Conservation (phyloP, 2,329 filamentous ascomycete species). For the Scedosporium dehoogii region DNA sequence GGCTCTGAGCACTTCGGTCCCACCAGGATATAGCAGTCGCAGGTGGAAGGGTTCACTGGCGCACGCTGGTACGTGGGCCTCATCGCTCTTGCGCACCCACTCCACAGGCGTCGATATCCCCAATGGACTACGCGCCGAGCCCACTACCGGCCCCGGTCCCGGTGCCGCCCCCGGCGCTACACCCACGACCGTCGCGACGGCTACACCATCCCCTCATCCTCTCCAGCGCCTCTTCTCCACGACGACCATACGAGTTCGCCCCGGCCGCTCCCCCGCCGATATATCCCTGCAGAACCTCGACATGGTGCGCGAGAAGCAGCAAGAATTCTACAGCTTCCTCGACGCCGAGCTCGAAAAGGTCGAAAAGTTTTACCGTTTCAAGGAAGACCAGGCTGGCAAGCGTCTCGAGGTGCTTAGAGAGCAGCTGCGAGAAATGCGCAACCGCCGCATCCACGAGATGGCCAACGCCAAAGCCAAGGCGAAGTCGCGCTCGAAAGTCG, state of each 20-base stretch:
- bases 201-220: conserved; percentile 16
- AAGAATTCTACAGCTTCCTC: conserved; percentile 81
- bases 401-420: conserved; percentile 63
- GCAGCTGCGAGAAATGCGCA: conserved; percentile 88
- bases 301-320: conserved; percentile 61
- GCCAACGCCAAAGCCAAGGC: conserved; percentile 29
- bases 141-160: neutral
- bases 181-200: neutral
- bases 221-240: conserved; percentile 26
- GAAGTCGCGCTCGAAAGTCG: conserved; percentile 10
- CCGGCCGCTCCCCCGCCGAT: conserved; percentile 27
- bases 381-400: conserved; percentile 74
- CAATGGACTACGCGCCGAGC: neutral
- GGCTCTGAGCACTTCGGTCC: neutral
- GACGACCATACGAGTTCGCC: conserved; percentile 15
- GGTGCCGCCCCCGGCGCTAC: neutral
- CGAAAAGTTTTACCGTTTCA: conserved; percentile 76
- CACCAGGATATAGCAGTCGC: neutral
- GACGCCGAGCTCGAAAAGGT: conserved; percentile 84
- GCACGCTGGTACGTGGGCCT: neutral
- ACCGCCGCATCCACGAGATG: conserved; percentile 67
- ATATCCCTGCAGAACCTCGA: conserved; percentile 36
- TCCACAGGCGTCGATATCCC: neutral
- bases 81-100: neutral
- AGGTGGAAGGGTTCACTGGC: neutral